Evolutionary conservation across 2,329 filamentous ascomycete species (phyloP).

Genomic region (Sporothrix pseudoabietina): DNA sequence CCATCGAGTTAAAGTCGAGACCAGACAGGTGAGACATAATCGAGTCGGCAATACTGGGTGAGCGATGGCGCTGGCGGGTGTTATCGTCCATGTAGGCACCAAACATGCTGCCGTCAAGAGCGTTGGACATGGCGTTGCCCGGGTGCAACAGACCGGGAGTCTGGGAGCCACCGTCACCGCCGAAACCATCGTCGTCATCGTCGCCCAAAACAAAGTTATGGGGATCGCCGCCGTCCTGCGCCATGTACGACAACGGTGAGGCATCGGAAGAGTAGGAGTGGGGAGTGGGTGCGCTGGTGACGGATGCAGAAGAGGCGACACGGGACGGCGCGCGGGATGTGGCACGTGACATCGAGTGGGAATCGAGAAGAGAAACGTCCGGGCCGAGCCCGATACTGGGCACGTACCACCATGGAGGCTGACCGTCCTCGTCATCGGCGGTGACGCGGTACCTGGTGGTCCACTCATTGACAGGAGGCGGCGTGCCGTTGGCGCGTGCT

Average conservation of each 20-base stretch:
- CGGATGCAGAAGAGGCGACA: constrained; percentile 52
- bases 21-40: constrained; percentile 71
- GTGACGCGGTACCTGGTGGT: constrained; percentile 77
- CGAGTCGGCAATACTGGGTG: constrained; percentile 79
- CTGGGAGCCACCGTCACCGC: constrained; percentile 48
- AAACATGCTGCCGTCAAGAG: constrained; percentile 76
- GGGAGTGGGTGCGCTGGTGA: constrained; percentile 41
- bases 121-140: constrained; percentile 55
- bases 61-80: constrained; percentile 60
- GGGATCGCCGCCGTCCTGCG: constrained; percentile 32
- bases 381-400: constrained; percentile 24
- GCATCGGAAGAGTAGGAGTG: constrained; percentile 43
- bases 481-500: constrained; percentile 51
- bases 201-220: neutral
- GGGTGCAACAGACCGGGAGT: constrained; percentile 57
- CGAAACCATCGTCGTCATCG: neutral
- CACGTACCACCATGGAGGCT: constrained; percentile 44
- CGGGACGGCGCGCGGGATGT: constrained; percentile 49
- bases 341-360: constrained; percentile 47
- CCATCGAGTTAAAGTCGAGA: constrained; percentile 58
- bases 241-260: constrained; percentile 36
- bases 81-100: constrained; percentile 66
- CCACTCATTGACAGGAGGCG: constrained; percentile 69
- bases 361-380: constrained; percentile 20
- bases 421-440: constrained; percentile 52